phyloP scores from a whole-genome alignment of 1,284 basidiomycete genomes.

The Pholiota adiposa region DNA sequence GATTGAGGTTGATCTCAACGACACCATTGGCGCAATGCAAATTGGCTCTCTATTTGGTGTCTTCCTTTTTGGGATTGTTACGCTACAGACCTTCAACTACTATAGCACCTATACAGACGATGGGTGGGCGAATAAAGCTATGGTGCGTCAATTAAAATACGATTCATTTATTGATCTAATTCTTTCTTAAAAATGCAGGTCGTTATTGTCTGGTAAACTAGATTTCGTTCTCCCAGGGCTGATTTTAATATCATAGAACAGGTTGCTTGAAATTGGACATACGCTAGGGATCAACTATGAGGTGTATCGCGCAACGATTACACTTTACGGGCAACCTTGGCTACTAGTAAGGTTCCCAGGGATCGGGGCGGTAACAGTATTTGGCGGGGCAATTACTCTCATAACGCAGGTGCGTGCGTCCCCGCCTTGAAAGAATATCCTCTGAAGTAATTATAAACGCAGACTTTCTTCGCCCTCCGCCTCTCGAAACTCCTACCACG shows the following conservation, averaged over 20 bases:
- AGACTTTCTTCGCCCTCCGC: constrained; percentile 31
- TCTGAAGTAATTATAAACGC: not conserved
- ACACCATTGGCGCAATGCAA: constrained; percentile 18
- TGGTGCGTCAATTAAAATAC: constrained; percentile 14
- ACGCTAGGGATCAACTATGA: constrained; percentile 27
- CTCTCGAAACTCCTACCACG: constrained; percentile 26
- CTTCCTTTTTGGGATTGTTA: constrained; percentile 21
- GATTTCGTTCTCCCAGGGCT: not conserved
- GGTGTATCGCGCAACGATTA: constrained; percentile 28
- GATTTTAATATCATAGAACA: constrained; percentile 1
- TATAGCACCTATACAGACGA: constrained; percentile 19
- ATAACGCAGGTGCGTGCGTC: constrained; percentile 23
- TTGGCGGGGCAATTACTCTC: constrained; percentile 28
- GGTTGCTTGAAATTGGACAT: constrained; percentile 30
- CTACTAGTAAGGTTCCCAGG: constrained; percentile 22
- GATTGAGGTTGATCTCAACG: constrained; percentile 11
- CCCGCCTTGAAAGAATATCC: not conserved
- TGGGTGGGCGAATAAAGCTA: constrained; percentile 14
- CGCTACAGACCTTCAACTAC: constrained; percentile 22
- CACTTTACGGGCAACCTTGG: constrained; percentile 25
- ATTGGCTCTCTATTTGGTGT: constrained; percentile 21
- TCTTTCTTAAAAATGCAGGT: constrained; percentile 3
- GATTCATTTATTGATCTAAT: too few relatives aligned
- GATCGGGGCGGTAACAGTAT: constrained; percentile 23
- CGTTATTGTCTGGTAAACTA: constrained; percentile 15